Evolutionary conservation across 257 asterid species (phyloP), one percentile per base, ranked within the genome.

Genomic region (Hygrophila difformis): DNA sequence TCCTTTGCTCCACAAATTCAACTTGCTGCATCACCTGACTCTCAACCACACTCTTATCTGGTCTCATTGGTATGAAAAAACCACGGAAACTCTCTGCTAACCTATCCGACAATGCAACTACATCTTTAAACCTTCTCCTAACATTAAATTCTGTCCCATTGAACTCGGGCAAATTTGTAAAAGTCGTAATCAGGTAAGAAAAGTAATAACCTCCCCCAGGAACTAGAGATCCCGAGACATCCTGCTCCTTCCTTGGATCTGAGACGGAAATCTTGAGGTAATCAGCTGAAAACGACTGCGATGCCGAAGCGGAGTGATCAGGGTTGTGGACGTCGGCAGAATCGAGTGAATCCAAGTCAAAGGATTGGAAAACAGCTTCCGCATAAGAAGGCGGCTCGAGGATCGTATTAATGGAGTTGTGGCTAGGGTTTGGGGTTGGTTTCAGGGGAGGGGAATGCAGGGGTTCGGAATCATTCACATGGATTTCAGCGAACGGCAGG

Each of bases 331-430:
- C 51, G 45, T 67, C 77, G 1, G 75, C 31, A 12, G 77, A 51
- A 20, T 71, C 71, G 1, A 60, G 28, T 12, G 77, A 63, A 19
- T 72, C 84, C 29, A 64, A 57, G 56, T 89, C 96, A 51, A 82
- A 89, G 38, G 98, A 89, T 62, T 75, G 63, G 68, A 91, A 91
- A 45, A 82, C 79, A 12, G 94, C 98, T 44, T 89, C 98, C 3
- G 94, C 94, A 23, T 89, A 89, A n/a, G 98, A 89, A n/a, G 98
- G 98, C 39, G 98, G 98, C 45, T 89, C 98, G 47, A 89, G 84
- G 60, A 89, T 67, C 59, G 91, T 64, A 49, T 79, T 71, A 39
- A 79, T 75, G 56, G 89, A 62, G 55, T 58, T 61, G 15, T 57
- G 64, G 67, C 46, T 70, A 37, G 82, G 78, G 69, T 52, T 70